These are phyloP conservation scores for Teratosphaeria viscida DNA, from an alignment of 2,329 filamentous ascomycete species.

Conservation along the genomic window DNA sequence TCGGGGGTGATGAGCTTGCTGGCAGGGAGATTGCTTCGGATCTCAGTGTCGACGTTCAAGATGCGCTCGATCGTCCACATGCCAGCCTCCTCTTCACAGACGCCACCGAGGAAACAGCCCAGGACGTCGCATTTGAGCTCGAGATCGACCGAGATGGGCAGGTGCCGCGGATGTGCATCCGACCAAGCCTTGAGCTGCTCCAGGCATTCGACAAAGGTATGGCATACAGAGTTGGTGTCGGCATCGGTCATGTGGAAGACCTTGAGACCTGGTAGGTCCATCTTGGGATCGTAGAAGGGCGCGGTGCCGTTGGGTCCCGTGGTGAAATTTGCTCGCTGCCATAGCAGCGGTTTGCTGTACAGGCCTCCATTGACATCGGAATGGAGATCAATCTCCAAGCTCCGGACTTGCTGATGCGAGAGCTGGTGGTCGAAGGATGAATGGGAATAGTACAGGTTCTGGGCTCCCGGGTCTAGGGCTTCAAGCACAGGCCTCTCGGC, in stretches of 20 bases:
- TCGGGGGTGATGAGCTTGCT: conserved; percentile 39
- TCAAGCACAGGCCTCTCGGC: conserved; percentile 34
- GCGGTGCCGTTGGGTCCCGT: conserved; percentile 16
- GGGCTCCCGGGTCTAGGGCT: conserved; percentile 26
- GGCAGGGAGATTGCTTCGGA: conserved; percentile 32
- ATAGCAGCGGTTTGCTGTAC: conserved; percentile 37
- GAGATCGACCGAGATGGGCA: conserved; percentile 41
- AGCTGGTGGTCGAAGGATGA: conserved; percentile 36
- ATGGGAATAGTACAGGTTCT: conserved; percentile 41
- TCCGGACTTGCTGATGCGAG: conserved; percentile 36
- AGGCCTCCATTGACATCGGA: conserved; percentile 40
- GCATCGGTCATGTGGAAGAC: conserved; percentile 43
- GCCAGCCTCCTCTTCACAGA: conserved; percentile 31
- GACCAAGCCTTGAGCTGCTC: conserved; percentile 36
- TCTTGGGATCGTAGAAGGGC: conserved; percentile 30
- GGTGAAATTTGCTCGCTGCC: conserved; percentile 30
- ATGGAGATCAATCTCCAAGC: conserved; percentile 40
- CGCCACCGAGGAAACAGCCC: conserved; percentile 24
- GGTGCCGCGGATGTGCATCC: conserved; percentile 31
- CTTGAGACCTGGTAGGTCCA: conserved; percentile 37
- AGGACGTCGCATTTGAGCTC: conserved; percentile 38
- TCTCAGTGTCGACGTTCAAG: conserved; percentile 37
- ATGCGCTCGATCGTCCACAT: conserved; percentile 36
- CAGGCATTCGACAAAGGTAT: conserved; percentile 38
- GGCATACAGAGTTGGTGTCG: conserved; percentile 37